phyloP scores from a whole-genome alignment of 1,284 basidiomycete genomes.

The Laetiporus sulphureus region DNA sequence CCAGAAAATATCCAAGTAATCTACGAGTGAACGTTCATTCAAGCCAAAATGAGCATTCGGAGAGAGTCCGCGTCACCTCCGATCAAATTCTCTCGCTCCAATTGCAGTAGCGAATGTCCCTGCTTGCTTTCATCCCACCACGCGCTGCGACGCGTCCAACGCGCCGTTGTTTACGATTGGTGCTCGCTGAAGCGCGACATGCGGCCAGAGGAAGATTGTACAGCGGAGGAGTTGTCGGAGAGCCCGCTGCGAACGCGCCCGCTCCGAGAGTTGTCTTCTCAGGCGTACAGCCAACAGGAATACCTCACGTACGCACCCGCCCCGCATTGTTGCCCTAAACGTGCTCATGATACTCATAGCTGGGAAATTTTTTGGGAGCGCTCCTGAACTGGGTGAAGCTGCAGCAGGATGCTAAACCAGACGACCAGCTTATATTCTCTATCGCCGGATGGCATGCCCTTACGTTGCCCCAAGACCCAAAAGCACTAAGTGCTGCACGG shows the following conservation, averaged over 20 bases:
- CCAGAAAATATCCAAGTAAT: too few species aligned
- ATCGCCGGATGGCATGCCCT: constrained; percentile 92
- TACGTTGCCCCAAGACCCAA: constrained; percentile 83
- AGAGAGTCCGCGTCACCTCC: too few species aligned
- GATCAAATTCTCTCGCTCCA: too few species aligned
- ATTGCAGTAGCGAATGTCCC: constrained; percentile 1
- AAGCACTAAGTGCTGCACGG: constrained; percentile 52
- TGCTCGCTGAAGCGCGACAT: not conserved
- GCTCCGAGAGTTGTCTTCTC: constrained; percentile 54
- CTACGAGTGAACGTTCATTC: too few species aligned
- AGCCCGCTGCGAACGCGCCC: not conserved
- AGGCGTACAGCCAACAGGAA: constrained; percentile 81
- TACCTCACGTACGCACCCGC: constrained; percentile 72
- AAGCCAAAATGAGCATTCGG: too few species aligned
- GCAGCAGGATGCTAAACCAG: constrained; percentile 50
- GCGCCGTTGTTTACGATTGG: too few species aligned
- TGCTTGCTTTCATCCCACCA: not conserved
- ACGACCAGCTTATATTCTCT: constrained; percentile 74
- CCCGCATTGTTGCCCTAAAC: too few species aligned
- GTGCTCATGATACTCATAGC: constrained; percentile 34
- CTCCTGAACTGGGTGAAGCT: constrained; percentile 84
- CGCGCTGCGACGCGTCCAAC: too few species aligned
- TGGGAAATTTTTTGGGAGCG: constrained; percentile 93
- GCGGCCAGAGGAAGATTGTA: not conserved
- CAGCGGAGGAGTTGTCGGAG: not conserved